Base-by-base conservation (phyloP, 1,139 yeast genomes). In the Pichia sp. region DNA sequence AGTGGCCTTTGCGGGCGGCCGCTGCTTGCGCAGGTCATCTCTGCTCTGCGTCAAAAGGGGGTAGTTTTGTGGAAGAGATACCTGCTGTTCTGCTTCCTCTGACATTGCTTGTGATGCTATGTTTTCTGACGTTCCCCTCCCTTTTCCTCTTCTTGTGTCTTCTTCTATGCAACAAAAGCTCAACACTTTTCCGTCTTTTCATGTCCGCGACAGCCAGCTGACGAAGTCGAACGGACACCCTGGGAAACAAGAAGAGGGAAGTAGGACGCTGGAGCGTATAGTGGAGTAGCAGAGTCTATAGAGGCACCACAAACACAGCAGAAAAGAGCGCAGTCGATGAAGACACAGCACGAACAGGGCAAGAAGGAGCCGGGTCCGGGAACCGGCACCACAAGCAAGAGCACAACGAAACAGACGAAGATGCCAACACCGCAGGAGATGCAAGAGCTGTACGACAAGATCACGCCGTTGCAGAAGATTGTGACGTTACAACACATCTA, bases 401-500 rank as follows among this genome's bases (percentile, higher is more conserved):
- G 31, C 42, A 41, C 47, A 12, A 41, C 45, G 12, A 51, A 48
- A 36, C 50, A 39, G 12, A 40, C 51, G 8, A 54, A 26, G 41
- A 62, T 62, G 66, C 63, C 65, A 1, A 60, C 65, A 2, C 59
- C 60, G 37, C 60, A 62, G 43, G 64, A 62, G 48, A 59, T 62
- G 46, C 55, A 57, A 36, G 58, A 55, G 22, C 56, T 61, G 59
- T 61, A 63, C 43, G 58, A 62, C 41, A 57, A 57, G 44, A 66
- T 66, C 30, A 64, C 69, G 4, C 59, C 62, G 8, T 56, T 67
- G 28, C 69, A 66, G 48, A 66, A 67, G 53, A 63, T 67, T 10
- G 68, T 67, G 25, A 67, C 70, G 3, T 57, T 67, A 36, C 70
- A 67, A 48, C 68, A 67, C 46, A 63, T 67, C 3, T 65, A 67